These are phyloP conservation scores for Calocera viscosa DNA, from an alignment of 768 basidiomycete species.

Conservation along the genomic window DNA sequence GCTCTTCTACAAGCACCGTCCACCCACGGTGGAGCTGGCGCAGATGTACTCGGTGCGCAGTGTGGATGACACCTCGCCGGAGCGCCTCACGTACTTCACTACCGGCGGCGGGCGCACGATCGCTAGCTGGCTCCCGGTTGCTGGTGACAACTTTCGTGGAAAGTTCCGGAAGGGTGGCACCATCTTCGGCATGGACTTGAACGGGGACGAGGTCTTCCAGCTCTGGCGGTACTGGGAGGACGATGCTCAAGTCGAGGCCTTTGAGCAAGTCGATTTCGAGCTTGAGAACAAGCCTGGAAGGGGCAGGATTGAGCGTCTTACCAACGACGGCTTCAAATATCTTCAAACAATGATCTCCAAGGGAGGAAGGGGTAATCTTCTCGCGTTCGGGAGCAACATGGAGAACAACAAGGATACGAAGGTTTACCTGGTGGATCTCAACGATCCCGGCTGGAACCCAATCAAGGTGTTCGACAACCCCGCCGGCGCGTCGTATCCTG, in stretches of 20 bases:
- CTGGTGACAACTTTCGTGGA: constrained; percentile 34
- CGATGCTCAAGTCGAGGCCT: constrained; percentile 17
- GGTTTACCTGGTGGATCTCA: not conserved
- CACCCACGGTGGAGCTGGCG: constrained; percentile 30
- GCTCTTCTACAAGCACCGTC: constrained; percentile 31
- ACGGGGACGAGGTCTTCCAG: constrained; percentile 27
- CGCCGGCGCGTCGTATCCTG: constrained; percentile 17
- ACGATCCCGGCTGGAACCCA: not conserved
- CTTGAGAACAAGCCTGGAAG: constrained; percentile 31
- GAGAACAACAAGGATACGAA: constrained; percentile 8
- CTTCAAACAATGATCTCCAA: constrained; percentile 24
- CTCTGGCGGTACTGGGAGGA: constrained; percentile 39
- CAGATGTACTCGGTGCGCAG: constrained; percentile 31
- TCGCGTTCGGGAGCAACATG: constrained; percentile 1
- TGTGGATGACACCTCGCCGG: constrained; percentile 21
- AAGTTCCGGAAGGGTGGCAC: constrained; percentile 20
- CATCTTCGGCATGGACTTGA: constrained; percentile 14
- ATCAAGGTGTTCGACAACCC: constrained; percentile 18
- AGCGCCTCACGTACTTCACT: constrained; percentile 33
- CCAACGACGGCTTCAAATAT: constrained; percentile 31
- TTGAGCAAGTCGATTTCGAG: constrained; percentile 31
- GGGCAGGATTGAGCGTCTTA: constrained; percentile 34
- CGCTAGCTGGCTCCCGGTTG: constrained; percentile 24
- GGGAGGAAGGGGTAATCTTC: not conserved
- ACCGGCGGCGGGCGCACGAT: constrained; percentile 31